These are phyloP conservation scores for Stropharia rugosoannulata DNA, from an alignment of 768 basidiomycete species.

Conservation along the genomic window DNA sequence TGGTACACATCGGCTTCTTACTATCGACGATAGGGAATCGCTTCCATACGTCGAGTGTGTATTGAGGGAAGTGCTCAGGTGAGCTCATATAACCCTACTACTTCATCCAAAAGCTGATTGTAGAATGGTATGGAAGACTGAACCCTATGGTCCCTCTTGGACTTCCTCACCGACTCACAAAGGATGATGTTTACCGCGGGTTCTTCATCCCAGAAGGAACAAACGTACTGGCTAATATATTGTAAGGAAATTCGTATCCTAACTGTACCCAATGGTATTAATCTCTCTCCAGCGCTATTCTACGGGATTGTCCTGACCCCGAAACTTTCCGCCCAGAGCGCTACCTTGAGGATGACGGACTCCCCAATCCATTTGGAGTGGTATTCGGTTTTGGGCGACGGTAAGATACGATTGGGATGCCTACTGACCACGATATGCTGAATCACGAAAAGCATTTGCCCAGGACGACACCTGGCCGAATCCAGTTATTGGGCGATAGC, in stretches of 20 bases:
- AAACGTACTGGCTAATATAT: conserved; percentile 43
- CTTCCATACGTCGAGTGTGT: conserved; percentile 49
- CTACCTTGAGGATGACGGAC: conserved; percentile 36
- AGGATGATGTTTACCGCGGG: conserved; percentile 47
- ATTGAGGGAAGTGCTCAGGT: conserved; percentile 48
- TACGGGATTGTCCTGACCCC: conserved; percentile 44
- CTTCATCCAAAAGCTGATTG: not conserved
- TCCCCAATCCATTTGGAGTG: conserved; percentile 45
- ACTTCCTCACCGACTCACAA: conserved; percentile 51
- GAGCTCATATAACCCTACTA: conserved; percentile 10
- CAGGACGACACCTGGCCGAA: conserved; percentile 54
- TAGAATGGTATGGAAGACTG: conserved; percentile 32
- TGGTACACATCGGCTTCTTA: conserved; percentile 46
- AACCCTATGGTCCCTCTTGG: conserved; percentile 48
- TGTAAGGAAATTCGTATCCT: conserved; percentile 23
- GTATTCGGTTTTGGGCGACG: conserved; percentile 61
- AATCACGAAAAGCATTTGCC: conserved; percentile 41
- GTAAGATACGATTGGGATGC: conserved; percentile 24
- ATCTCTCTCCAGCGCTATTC: conserved; percentile 32
- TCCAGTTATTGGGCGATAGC: conserved; percentile 44
- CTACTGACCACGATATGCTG: not conserved
- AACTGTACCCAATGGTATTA: too few relatives aligned
- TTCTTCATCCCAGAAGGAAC: conserved; percentile 45
- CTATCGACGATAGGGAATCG: conserved; percentile 38
- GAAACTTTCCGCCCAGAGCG: conserved; percentile 50